A percentile compares a stretch with the other conserved stretches of the same genome.
phyloP scores from a whole-genome alignment of 257 asterid genomes.

The Scutellaria baicalensis region DNA sequence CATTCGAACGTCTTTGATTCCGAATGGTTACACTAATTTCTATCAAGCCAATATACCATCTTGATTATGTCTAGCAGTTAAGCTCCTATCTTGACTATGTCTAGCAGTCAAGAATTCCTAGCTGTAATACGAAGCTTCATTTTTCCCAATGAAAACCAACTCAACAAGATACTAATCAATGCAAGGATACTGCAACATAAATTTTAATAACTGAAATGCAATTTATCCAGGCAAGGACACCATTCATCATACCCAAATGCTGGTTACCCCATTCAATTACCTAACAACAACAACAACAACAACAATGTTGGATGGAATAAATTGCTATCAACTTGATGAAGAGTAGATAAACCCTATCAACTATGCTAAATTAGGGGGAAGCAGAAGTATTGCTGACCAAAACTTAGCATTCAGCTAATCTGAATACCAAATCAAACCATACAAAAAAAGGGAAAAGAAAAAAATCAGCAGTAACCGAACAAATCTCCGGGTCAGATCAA shows the following conservation, averaged over 20 bases:
- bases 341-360: not conserved
- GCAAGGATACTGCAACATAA: not conserved
- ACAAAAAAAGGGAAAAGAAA: not conserved
- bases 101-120: not conserved
- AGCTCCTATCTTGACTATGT: not conserved
- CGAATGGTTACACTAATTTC: not conserved
- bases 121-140: not conserved
- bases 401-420: not conserved
- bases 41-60: not conserved
- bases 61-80: not conserved
- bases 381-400: not conserved
- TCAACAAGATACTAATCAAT: not conserved
- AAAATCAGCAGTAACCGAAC: not conserved
- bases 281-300: not conserved
- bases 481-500: slow-evolving; percentile 14
- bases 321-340: not conserved
- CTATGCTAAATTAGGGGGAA: not conserved
- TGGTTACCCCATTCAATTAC: not conserved
- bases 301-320: not conserved
- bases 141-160: not conserved
- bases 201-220: not conserved
- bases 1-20: not conserved
- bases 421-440: not conserved
- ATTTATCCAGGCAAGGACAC: not conserved
- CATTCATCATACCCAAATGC: not conserved